Conservation (phyloP, 1,139 yeast genomes). For the Arxiozyma heterogenica region DNA sequence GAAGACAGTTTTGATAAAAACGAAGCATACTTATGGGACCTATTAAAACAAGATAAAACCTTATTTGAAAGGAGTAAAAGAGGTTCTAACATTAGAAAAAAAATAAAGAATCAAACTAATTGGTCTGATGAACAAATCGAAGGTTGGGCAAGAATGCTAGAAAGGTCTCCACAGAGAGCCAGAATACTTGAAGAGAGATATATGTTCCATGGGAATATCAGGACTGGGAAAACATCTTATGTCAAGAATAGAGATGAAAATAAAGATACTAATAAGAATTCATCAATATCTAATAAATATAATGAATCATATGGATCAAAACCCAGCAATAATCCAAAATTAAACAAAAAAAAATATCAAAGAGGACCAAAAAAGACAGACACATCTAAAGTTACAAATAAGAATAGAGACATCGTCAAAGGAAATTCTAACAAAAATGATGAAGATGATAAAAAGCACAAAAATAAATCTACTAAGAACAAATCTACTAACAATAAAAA, state of each 20-base stretch:
- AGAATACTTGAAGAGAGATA: slow-evolving; percentile 54
- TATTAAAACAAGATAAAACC: slow-evolving; percentile 45
- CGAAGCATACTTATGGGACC: slow-evolving; percentile 51
- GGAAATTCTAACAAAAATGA: not conserved
- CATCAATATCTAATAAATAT: not conserved
- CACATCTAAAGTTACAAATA: not conserved
- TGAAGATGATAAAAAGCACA: not conserved
- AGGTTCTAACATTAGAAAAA: slow-evolving; percentile 43
- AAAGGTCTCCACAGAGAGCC: slow-evolving; percentile 53
- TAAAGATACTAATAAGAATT: not conserved
- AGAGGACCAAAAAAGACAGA: slow-evolving; percentile 1
- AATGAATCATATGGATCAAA: not conserved
- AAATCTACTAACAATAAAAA: not conserved
- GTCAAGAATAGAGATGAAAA: slow-evolving; percentile 18
- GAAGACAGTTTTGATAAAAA: slow-evolving; percentile 25
- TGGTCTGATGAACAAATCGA: slow-evolving; percentile 91
- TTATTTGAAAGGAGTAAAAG: slow-evolving; percentile 45
- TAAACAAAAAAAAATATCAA: slow-evolving; percentile 2
- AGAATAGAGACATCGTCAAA: not conserved
- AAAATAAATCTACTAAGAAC: not conserved
- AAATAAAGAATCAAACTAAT: slow-evolving; percentile 42
- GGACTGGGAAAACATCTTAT: slow-evolving; percentile 24
- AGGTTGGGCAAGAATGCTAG: slow-evolving; percentile 80
- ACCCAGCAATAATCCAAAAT: slow-evolving; percentile 1
- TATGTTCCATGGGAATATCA: slow-evolving; percentile 38